Conservation (phyloP, 1,284 basidiomycete species). For the Cryptococcus floricola region DNA sequence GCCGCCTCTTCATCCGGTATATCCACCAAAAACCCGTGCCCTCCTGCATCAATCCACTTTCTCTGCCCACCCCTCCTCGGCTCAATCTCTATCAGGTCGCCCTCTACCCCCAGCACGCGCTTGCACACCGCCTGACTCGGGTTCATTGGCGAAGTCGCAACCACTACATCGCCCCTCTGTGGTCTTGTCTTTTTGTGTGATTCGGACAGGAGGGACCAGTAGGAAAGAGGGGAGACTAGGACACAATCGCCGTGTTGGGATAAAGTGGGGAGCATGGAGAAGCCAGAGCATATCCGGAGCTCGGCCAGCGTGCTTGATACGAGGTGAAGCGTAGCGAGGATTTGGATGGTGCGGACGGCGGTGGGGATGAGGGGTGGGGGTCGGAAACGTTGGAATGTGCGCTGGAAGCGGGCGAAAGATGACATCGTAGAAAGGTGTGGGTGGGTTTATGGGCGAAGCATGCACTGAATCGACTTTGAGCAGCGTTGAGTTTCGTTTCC, state of each 20-base stretch:
- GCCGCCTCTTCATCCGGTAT: constrained; percentile 37
- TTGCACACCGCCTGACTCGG: constrained; percentile 77
- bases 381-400: constrained; percentile 4
- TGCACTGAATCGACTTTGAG: neutral
- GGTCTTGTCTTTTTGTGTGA: constrained; percentile 38
- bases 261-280: constrained; percentile 86
- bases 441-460: neutral
- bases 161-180: constrained; percentile 75
- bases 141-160: constrained; percentile 68
- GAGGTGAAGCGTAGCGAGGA: constrained; percentile 36
- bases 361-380: constrained; percentile 23
- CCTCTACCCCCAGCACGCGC: constrained; percentile 82
- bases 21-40: constrained; percentile 16
- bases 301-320: constrained; percentile 36
- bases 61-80: constrained; percentile 47
- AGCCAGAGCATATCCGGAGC: constrained; percentile 53
- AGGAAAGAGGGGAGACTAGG: constrained; percentile 56
- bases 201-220: constrained; percentile 27
- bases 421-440: neutral
- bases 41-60: constrained; percentile 26
- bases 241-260: constrained; percentile 49
- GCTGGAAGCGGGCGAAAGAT: constrained; percentile 1
- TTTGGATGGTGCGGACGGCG: constrained; percentile 23
- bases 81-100: constrained; percentile 84
- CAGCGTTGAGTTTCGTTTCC: too few relatives aligned